Evolutionary conservation across 345 rosid genomes (phyloP), one percentile per base, ranked within the genome.

Genomic region (Euphorbia tirucalli): DNA sequence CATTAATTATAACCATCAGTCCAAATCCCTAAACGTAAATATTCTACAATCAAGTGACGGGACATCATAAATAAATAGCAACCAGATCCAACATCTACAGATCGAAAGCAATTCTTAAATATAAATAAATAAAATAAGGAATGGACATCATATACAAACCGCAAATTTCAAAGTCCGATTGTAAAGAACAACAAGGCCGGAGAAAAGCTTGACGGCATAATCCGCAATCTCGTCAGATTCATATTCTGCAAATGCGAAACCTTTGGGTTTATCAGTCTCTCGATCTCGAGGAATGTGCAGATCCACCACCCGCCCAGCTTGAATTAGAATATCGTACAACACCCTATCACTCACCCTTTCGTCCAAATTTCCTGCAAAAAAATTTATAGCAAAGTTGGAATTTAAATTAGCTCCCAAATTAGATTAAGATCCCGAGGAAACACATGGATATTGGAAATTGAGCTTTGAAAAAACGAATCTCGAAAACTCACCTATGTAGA

Each of bases 151-250:
- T 57, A 31, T 31, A 80, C 93, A 59, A 25, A 88, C 97, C 66
- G 86, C 96, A 46, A 90, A 95, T 71, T 83, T 90, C n/a, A 95
- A 75, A 25, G 90, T 85, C 57, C 98, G 78, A 13, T 83, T 90
- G 77, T 86, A 82, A 16, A 95, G 88, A 72, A 90, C 83, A n/a
- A 95, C 96, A 25, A 95, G 90, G 74, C 98, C 98, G 11, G 97
- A 82, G 85, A 92, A 95, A 61, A 92, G 96, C 87, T 82, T 90
- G 49, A 92, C 90, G 43, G 99, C 97, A 77, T 95, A 95, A 22
- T 92, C 89, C 0, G 99, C 99, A 77, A 90, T 80, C 74, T 92
- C 93, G 71, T 87, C 90, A 28, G 91, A 15, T 65, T 95, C 99
- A 35, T 86, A 95, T 82, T 90, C 93, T 2, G 89, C 99, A 70